These are phyloP conservation scores for Dorcoceras hygrometricum DNA, from an alignment of 257 asterid genomes.

Conservation along the genomic window DNA sequence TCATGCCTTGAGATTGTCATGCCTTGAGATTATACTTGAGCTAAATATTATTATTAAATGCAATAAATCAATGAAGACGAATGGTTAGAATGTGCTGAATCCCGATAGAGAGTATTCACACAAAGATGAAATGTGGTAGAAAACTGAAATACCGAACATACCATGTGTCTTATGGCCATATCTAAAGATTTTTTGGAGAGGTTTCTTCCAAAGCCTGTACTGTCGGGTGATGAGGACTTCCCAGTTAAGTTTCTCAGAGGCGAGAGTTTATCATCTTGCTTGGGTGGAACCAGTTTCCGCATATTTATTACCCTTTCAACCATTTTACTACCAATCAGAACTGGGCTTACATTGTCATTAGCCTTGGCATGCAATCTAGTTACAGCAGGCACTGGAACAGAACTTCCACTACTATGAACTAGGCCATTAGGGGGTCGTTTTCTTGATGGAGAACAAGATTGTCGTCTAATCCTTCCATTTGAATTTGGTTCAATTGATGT, in stretches of 20 bases:
- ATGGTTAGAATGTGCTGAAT: background rate
- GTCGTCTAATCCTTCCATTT: constrained; percentile 85
- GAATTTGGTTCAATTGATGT: constrained; percentile 83
- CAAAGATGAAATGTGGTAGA: constrained; percentile 6
- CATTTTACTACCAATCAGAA: constrained; percentile 80
- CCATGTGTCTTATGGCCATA: constrained; percentile 99
- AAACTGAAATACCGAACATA: constrained; percentile 34
- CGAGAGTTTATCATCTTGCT: constrained; percentile 76
- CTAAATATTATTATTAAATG: background rate
- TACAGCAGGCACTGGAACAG: constrained; percentile 70
- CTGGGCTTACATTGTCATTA: constrained; percentile 89
- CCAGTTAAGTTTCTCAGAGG: constrained; percentile 83
- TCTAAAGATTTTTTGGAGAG: constrained; percentile 94
- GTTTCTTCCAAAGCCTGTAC: constrained; percentile 90
- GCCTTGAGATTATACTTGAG: background rate
- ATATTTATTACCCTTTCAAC: constrained; percentile 94
- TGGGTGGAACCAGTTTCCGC: constrained; percentile 93
- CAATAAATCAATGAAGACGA: background rate
- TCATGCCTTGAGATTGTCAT: background rate
- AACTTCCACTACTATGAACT: constrained; percentile 74
- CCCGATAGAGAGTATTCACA: background rate
- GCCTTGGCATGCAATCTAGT: constrained; percentile 88
- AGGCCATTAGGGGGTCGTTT: constrained; percentile 92
- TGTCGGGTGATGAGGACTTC: constrained; percentile 89
- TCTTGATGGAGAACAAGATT: constrained; percentile 93